A percentile compares a stretch with the other conserved stretches of the same genome.
These are phyloP conservation scores for Tuber microsphaerosporum DNA, from an alignment of 495 filamentous ascomycete species.

Conservation along the genomic window DNA sequence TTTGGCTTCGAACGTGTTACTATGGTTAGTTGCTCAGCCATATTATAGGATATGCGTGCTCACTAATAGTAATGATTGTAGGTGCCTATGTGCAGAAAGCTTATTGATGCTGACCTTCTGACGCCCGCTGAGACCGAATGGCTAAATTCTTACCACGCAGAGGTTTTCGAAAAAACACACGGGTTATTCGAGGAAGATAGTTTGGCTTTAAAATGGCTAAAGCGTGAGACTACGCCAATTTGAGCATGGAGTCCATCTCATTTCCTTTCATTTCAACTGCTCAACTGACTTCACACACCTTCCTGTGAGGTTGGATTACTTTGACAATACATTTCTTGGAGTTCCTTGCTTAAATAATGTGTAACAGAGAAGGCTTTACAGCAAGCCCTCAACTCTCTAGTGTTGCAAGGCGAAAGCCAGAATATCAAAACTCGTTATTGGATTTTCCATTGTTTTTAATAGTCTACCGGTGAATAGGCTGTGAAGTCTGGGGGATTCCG, in stretches of 20 bases:
- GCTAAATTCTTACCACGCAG: slow-evolving; percentile 77
- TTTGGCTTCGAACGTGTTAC: slow-evolving; percentile 95
- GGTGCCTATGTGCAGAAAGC: slow-evolving; percentile 73
- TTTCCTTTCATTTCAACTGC: background rate
- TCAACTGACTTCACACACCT: background rate
- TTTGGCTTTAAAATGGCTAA: slow-evolving; percentile 67
- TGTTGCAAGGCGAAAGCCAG: background rate
- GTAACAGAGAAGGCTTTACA: background rate
- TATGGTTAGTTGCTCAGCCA: slow-evolving; percentile 53
- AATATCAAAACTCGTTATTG: background rate
- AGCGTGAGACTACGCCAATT: slow-evolving; percentile 67
- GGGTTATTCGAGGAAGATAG: slow-evolving; percentile 68
- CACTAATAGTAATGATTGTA: slow-evolving; percentile 11
- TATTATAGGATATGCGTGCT: background rate
- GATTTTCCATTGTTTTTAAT: background rate
- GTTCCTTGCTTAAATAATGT: background rate
- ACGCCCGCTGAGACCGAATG: slow-evolving; percentile 72
- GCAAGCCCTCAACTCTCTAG: background rate
- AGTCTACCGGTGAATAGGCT: background rate
- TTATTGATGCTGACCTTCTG: slow-evolving; percentile 70
- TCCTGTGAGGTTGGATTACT: background rate
- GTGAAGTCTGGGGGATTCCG: background rate
- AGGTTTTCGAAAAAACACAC: slow-evolving; percentile 76
- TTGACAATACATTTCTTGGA: background rate
- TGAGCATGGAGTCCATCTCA: slow-evolving; percentile 17